Evolutionary conservation across 2,329 filamentous ascomycete species (phyloP), one percentile per base, ranked within the genome.

Genomic region (Piedraia hortae): DNA sequence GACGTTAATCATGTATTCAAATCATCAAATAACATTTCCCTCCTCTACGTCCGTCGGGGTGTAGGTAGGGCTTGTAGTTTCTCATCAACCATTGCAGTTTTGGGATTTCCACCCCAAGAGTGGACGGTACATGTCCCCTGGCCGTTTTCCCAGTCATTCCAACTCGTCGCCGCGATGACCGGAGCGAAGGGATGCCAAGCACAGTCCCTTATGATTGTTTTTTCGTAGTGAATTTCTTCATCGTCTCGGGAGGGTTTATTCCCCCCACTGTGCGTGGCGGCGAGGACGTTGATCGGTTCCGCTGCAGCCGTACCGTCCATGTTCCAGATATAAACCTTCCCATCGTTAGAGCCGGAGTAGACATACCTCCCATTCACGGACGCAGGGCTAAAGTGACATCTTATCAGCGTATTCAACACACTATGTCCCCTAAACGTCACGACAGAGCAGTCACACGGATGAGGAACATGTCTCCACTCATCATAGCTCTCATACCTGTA

Each of bases 391-490:
- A 97, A 97, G 46, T 93, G 82, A 38, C 85, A 93, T 28, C 85
- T 59, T 33, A 93, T 91, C 18, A 93, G 54, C 1, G 85, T 93
- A 36, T 75, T 70, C 28, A 88, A 58, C 7, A 97, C 77, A 29
- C 61, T 62, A 47, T 97, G 85, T 6, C 82, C 82, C 12, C 77
- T 64, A 55, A 88, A 93, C 0, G 82, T 91, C 20, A 93, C 85
- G 3, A 91, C 52, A 1, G 73, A 88, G 50, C 82, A 89, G 45
- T 93, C 85, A 35, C 78, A 48, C 0, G 70, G 71, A 42, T 91
- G 70, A 2, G 66, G 64, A 27, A 62, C 61, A 54, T 64, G 75
- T 34, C 63, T 50, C 11, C 57, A 47, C 5, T 63, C 58, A 34
- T 69, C 55, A 42, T 73, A 80, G 6, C 48, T 48, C 21, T 61